Conservation (phyloP, 352 stramenopile genomes). For the Thraustotheca clavata region DNA sequence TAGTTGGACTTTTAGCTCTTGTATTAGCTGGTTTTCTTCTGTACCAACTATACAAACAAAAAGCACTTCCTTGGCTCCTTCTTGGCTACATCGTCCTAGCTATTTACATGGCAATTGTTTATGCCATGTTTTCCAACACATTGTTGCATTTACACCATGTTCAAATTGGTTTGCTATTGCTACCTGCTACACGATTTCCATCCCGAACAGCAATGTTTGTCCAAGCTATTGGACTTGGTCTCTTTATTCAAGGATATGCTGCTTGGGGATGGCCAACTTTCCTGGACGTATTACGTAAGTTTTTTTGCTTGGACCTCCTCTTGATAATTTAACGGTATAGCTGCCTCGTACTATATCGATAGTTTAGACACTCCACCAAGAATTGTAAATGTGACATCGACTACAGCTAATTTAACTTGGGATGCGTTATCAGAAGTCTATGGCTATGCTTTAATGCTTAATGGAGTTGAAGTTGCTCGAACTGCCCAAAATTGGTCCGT, state of each 20-base stretch:
- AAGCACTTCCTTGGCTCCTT: slow-evolving; percentile 31
- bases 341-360: slow-evolving; percentile 54
- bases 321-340: slow-evolving; percentile 25
- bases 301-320: not conserved
- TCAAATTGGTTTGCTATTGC: slow-evolving; percentile 48
- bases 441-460: slow-evolving; percentile 65
- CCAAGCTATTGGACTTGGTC: slow-evolving; percentile 43
- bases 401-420: slow-evolving; percentile 40
- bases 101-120: slow-evolving; percentile 30
- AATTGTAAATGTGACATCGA: slow-evolving; percentile 36
- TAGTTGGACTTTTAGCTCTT: slow-evolving; percentile 29
- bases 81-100: slow-evolving; percentile 33
- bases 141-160: slow-evolving; percentile 68
- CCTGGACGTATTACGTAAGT: slow-evolving; percentile 53
- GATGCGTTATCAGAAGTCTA: slow-evolving; percentile 36
- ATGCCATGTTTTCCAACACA: slow-evolving; percentile 45
- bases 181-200: slow-evolving; percentile 64
- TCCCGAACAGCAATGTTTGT: slow-evolving; percentile 41
- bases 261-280: slow-evolving; percentile 68
- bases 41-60: slow-evolving; percentile 35
- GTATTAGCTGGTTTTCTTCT: slow-evolving; percentile 33
- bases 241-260: slow-evolving; percentile 65
- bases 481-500: slow-evolving; percentile 33
- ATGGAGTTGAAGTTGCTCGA: slow-evolving; percentile 66
- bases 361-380: slow-evolving; percentile 26